A percentile compares a stretch with the other conserved stretches of the same genome.
Conservation (phyloP, 768 basidiomycete genomes). For the Agaricus subrufescens region DNA sequence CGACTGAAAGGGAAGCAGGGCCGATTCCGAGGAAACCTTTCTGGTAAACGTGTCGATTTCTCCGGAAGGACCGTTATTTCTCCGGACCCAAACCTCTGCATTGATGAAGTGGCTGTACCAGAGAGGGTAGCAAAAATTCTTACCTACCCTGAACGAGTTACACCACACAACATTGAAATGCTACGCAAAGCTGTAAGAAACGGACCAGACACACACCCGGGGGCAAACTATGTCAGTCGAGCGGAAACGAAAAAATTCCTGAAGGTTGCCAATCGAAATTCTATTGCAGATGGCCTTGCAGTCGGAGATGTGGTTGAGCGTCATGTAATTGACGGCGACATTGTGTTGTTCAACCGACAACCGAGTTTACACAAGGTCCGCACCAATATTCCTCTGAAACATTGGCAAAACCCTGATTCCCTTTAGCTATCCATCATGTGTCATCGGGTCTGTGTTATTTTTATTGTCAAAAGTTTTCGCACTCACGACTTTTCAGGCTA, state of each 20-base stretch:
- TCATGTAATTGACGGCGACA: conserved; percentile 92
- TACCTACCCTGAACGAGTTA: conserved; percentile 96
- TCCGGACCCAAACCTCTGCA: conserved; percentile 96
- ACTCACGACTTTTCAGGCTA: conserved; percentile 42
- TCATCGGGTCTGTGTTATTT: conserved; percentile 57
- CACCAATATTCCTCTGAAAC: neutral
- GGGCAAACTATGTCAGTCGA: conserved; percentile 89
- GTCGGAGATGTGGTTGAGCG: conserved; percentile 94
- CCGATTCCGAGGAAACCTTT: conserved; percentile 96
- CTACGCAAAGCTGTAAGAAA: conserved; percentile 79
- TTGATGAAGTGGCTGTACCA: conserved; percentile 98
- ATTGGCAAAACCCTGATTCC: neutral
- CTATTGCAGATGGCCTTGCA: conserved; percentile 75
- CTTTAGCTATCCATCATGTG: conserved; percentile 96
- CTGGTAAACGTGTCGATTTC: conserved; percentile 98
- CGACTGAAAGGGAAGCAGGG: conserved; percentile 98
- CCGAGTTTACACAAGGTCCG: conserved; percentile 92
- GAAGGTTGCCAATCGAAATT: conserved; percentile 77
- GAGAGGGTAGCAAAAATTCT: conserved; percentile 92
- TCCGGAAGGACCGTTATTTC: conserved; percentile 98
- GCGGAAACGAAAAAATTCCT: conserved; percentile 88
- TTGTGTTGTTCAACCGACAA: conserved; percentile 97
- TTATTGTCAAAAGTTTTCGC: neutral
- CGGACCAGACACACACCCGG: conserved; percentile 88
- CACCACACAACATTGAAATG: conserved; percentile 78